Evolutionary conservation across 108 stramenopile genomes (phyloP), one percentile per base, ranked within the genome.

Genomic region (Skeletonema potamos): DNA sequence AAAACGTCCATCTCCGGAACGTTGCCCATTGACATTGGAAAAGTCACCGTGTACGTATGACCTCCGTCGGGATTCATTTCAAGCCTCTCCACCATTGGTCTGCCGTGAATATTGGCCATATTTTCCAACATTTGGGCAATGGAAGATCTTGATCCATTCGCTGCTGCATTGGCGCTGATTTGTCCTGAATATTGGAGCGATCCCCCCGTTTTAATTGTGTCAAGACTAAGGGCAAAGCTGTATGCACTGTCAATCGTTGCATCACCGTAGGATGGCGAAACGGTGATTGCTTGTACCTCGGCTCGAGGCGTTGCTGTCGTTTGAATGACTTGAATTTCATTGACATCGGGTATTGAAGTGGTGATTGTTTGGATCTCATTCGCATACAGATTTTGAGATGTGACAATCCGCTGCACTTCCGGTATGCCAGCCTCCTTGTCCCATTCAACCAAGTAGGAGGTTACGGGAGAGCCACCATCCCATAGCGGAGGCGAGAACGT

Each of bases 361-460:
- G 85, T 79, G 61, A 93, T 82, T 6, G 77, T 67, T 77, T 95
- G 94, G 24, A 93, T 74, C 74, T 92, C 94, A 64, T 95, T 95
- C 5, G 92, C 61, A 43, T 90, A 90, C 10, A 91, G 84, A 77
- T 87, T 66, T n/a, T 85, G 69, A 10, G 73, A 75, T 6, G 92
- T 92, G 22, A 75, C 76, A 17, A 95, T 69, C 17, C 65, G 64
- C 70, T 95, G 94, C 11, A 95, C 86, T 59, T 92, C 94, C 4
- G 73, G 83, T 9, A 58, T 64, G 17, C 92, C 90, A 12, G 89
- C 84, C 41, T 89, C 87, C 27, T 89, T 89, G 54, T 95, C 93
- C 93, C 93, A 94, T 57, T 92, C 91, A 11, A 94, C 85, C 85
- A 82, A 27, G 18, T 68, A 54, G 20, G 68, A 68, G 3, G 41